phyloP scores from a whole-genome alignment of 441 rosid genomes.

The Rhodomyrtus psidioides region DNA sequence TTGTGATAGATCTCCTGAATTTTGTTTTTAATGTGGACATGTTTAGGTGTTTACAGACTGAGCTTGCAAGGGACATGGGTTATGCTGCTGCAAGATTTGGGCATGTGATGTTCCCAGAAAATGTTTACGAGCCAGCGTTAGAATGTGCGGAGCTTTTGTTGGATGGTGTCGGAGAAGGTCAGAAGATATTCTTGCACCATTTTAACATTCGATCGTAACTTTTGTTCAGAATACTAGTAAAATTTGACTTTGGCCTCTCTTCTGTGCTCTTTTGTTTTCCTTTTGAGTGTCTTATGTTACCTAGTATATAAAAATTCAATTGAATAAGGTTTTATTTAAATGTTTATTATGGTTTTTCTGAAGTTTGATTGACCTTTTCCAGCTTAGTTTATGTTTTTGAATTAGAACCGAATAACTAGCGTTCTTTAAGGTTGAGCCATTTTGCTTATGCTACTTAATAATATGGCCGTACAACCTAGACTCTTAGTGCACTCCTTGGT shows the following conservation, averaged over 20 bases:
- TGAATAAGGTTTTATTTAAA: background rate
- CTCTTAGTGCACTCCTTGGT: background rate
- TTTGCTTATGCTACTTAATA: background rate
- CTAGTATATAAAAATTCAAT: background rate
- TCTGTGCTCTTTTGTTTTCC: background rate
- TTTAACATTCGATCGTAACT: background rate
- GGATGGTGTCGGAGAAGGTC: conserved; percentile 88
- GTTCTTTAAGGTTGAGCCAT: background rate
- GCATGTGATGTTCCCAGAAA: conserved; percentile 98
- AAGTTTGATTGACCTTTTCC: background rate
- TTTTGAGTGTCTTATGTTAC: background rate
- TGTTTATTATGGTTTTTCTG: background rate
- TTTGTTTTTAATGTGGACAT: conserved; percentile 37
- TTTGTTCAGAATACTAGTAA: background rate
- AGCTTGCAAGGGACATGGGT: conserved; percentile 95
- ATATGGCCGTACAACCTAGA: background rate
- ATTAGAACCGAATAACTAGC: background rate
- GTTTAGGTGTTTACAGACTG: conserved; percentile 87
- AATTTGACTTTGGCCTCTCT: background rate
- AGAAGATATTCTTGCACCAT: background rate
- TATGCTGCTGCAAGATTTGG: conserved; percentile 95
- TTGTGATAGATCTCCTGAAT: conserved; percentile 24
- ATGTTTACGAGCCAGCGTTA: conserved; percentile 89
- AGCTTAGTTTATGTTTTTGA: background rate
- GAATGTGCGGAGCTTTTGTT: conserved; percentile 87